These are phyloP conservation scores for Pythium periplocum DNA, from an alignment of 352 stramenopile species.

Conservation along the genomic window DNA sequence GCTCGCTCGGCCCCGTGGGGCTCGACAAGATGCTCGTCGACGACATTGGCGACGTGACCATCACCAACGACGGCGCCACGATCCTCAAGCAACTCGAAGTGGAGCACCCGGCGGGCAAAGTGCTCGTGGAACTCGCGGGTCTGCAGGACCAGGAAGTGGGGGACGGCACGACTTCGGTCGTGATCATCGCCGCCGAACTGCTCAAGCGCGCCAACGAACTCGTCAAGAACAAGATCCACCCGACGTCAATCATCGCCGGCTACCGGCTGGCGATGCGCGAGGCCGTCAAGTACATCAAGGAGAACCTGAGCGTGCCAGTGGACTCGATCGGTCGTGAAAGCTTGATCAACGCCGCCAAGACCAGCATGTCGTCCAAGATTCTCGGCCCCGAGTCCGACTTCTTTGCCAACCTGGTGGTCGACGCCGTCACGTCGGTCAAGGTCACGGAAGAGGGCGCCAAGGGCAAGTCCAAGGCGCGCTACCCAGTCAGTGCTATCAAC, in stretches of 20 bases:
- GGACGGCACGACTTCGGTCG: conserved; percentile 98
- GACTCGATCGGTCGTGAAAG: conserved; percentile 92
- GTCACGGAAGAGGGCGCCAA: conserved; percentile 85
- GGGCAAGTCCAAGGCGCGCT: conserved; percentile 85
- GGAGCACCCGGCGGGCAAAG: conserved; percentile 98
- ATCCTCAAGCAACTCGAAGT: conserved; percentile 99
- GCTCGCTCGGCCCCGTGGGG: conserved; percentile 96
- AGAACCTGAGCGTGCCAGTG: conserved; percentile 95
- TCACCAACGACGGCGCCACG: conserved; percentile 99
- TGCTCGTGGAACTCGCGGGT: conserved; percentile 97
- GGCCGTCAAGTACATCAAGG: conserved; percentile 98
- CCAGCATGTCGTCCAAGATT: conserved; percentile 99
- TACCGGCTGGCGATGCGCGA: conserved; percentile 98
- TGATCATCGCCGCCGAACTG: conserved; percentile 98
- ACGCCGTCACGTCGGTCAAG: conserved; percentile 96
- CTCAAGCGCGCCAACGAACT: conserved; percentile 93
- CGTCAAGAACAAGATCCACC: conserved; percentile 98
- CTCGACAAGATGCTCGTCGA: conserved; percentile 99
- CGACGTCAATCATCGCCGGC: conserved; percentile 98
- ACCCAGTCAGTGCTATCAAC: conserved; percentile 98
- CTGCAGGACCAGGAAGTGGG: conserved; percentile 99
- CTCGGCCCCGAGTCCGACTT: conserved; percentile 96
- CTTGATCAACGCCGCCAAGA: conserved; percentile 97
- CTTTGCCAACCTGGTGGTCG: conserved; percentile 97
- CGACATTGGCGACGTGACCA: conserved; percentile 99